Evolutionary conservation across 2,329 filamentous ascomycete species (phyloP).

Genomic region (Cladophialophora psammophila): DNA sequence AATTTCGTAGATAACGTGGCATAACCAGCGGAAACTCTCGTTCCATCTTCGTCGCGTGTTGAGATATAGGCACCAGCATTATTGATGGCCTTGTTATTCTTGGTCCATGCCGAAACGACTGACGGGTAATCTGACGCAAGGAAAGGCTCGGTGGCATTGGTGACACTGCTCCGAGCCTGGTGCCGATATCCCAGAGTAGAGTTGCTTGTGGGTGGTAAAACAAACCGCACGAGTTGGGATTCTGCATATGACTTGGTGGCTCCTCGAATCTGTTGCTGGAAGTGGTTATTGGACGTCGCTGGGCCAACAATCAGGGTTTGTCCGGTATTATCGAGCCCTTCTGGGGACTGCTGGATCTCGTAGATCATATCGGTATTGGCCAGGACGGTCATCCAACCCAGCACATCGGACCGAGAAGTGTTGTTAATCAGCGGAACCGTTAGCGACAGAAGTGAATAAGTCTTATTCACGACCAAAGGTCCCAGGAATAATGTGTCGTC

Average conservation of each 20-base stretch:
- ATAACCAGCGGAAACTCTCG: conserved; percentile 78
- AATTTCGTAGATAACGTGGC: conserved; percentile 72
- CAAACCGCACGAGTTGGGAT: conserved; percentile 34
- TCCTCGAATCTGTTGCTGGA: conserved; percentile 48
- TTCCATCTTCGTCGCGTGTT: conserved; percentile 74
- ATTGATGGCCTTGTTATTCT: conserved; percentile 60
- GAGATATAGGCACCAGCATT: conserved; percentile 74
- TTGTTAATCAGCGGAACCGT: conserved; percentile 80
- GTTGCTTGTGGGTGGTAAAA: conserved; percentile 37
- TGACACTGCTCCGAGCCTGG: conserved; percentile 21
- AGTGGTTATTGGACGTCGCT: conserved; percentile 69
- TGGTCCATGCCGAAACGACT: conserved; percentile 66
- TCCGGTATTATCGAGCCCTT: conserved; percentile 75
- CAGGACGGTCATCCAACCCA: conserved; percentile 87
- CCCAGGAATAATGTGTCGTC: conserved; percentile 75
- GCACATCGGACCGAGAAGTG: conserved; percentile 68
- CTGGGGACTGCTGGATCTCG: conserved; percentile 67
- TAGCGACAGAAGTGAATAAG: conserved; percentile 78
- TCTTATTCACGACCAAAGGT: conserved; percentile 74
- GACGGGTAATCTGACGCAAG: conserved; percentile 68
- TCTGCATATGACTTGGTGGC: conserved; percentile 51
- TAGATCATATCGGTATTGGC: conserved; percentile 71
- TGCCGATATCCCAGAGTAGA: conserved; percentile 34
- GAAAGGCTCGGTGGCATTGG: conserved; percentile 61
- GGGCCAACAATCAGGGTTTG: conserved; percentile 75